These are phyloP conservation scores for Bacidia rubella DNA, from an alignment of 495 filamentous ascomycete genomes.

Conservation along the genomic window DNA sequence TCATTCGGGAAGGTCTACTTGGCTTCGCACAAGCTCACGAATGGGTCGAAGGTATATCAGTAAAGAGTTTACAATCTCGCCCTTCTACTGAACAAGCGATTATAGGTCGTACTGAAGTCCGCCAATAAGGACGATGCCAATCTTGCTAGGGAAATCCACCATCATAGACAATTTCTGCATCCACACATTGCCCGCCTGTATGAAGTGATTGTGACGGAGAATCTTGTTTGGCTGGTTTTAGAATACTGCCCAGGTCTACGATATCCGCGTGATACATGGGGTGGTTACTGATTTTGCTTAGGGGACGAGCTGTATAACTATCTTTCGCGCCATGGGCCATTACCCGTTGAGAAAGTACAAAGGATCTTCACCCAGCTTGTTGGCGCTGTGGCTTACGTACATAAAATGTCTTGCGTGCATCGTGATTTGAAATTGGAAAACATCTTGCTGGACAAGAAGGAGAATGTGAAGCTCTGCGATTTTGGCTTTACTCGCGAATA, in stretches of 20 bases:
- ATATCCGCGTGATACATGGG: neutral
- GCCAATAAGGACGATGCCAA: conserved; percentile 93
- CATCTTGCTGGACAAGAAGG: conserved; percentile 89
- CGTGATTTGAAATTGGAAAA: conserved; percentile 96
- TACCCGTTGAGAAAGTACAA: conserved; percentile 81
- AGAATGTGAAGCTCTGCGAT: conserved; percentile 97
- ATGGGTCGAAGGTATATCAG: conserved; percentile 75
- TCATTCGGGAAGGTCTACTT: conserved; percentile 98
- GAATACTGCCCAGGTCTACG: conserved; percentile 88
- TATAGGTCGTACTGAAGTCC: conserved; percentile 90
- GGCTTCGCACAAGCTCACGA: conserved; percentile 91
- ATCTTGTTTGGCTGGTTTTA: conserved; percentile 84
- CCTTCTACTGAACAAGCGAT: too few species aligned
- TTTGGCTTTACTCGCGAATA: conserved; percentile 98
- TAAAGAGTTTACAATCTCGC: too few species aligned
- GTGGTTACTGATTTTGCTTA: conserved; percentile 26
- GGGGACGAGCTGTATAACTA: conserved; percentile 97
- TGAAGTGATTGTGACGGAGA: conserved; percentile 94
- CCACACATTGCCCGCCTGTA: conserved; percentile 94
- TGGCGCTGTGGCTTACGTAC: conserved; percentile 89
- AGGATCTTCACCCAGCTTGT: conserved; percentile 93
- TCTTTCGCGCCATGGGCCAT: conserved; percentile 68
- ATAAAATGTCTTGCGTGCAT: conserved; percentile 90
- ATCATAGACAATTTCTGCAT: conserved; percentile 94
- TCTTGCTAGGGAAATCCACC: conserved; percentile 92